Conservation (phyloP, 345 rosid genomes). For the Brassica cretica region DNA sequence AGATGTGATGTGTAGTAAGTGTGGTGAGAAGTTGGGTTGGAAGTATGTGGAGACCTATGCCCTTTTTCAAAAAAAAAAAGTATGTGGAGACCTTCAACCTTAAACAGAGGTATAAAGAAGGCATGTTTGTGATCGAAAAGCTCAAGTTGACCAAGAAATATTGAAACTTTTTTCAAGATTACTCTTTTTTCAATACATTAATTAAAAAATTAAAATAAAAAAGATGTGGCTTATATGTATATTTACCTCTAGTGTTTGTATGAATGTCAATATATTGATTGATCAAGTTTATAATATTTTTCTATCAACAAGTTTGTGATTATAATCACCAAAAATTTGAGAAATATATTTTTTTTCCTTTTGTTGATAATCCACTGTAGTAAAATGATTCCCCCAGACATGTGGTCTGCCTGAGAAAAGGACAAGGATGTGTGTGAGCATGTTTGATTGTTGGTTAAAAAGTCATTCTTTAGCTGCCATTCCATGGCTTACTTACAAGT, state of each 20-base stretch:
- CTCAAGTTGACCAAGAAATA: constrained; percentile 60
- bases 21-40: constrained; percentile 75
- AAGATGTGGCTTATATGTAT: background rate
- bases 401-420: background rate
- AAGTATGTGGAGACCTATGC: constrained; percentile 78
- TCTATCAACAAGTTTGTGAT: background rate
- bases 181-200: background rate
- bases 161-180: constrained; percentile 29
- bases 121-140: constrained; percentile 76
- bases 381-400: background rate
- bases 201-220: background rate
- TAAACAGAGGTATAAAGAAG: constrained; percentile 74
- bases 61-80: too few relatives aligned
- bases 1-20: constrained; percentile 64
- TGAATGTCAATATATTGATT: background rate
- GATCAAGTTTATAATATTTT: background rate
- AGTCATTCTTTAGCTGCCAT: background rate
- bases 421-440: background rate
- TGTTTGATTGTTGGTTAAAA: background rate
- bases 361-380: background rate
- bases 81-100: constrained; percentile 69
- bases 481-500: background rate
- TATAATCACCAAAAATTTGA: background rate
- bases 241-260: background rate
- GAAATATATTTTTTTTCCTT: background rate